A percentile compares a stretch with the other conserved stretches of the same genome.
These are phyloP conservation scores for Datisca glomerata DNA, from an alignment of 306 rosid genomes.

Conservation along the genomic window DNA sequence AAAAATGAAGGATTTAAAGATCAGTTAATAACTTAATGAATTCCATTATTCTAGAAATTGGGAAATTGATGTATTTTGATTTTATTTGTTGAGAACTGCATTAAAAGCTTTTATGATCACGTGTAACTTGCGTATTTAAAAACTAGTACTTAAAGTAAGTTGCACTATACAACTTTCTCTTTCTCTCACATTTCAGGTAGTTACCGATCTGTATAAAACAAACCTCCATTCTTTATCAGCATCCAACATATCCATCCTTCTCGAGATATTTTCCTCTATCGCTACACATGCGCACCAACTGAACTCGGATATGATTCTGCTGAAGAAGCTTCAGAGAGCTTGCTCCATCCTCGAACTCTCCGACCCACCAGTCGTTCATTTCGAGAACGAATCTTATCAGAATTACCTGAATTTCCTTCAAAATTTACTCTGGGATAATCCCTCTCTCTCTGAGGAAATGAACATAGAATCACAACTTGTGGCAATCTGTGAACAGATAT, in stretches of 20 bases:
- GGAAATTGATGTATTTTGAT: too few relatives aligned
- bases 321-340: conserved; percentile 69
- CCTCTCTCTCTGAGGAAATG: conserved; percentile 28
- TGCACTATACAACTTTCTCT: too few relatives aligned
- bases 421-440: conserved; percentile 21
- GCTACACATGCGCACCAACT: conserved; percentile 73
- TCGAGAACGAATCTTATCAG: conserved; percentile 82
- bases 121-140: too few relatives aligned
- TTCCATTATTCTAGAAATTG: too few relatives aligned
- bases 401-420: conserved; percentile 65
- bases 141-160: too few relatives aligned
- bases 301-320: conserved; percentile 46
- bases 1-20: too few relatives aligned
- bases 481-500: conserved; percentile 45
- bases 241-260: conserved; percentile 44
- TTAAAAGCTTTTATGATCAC: too few relatives aligned
- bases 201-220: conserved; percentile 50
- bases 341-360: conserved; percentile 85
- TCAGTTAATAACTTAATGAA: too few relatives aligned
- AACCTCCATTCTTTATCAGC: conserved; percentile 43
- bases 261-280: conserved; percentile 49
- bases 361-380: conserved; percentile 94
- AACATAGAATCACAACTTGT: conserved; percentile 56
- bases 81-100: too few relatives aligned
- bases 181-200: conserved; percentile 33